Evolutionary conservation across 179 eudicot species (phyloP).

Genomic region (Dionaea muscipula): DNA sequence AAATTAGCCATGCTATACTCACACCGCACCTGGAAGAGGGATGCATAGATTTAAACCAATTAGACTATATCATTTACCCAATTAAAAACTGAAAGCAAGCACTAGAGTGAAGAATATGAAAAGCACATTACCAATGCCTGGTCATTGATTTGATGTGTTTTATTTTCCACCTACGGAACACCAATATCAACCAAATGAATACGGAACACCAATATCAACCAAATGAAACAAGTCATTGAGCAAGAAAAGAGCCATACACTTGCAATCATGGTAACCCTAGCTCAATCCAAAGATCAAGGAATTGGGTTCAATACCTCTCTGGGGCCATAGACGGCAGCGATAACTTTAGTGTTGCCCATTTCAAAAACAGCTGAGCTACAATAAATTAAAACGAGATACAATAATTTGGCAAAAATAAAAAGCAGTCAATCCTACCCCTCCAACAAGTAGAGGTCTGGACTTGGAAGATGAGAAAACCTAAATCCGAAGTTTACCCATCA

Average conservation of each 20-base stretch:
- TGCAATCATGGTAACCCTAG: background rate
- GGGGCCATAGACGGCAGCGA: constrained; percentile 93
- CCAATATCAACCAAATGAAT: constrained; percentile 11
- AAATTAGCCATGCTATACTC: constrained; percentile 97
- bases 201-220: constrained; percentile 7
- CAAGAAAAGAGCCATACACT: background rate
- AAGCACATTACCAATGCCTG: constrained; percentile 60
- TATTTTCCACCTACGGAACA: constrained; percentile 55
- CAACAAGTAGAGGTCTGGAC: too few species aligned
- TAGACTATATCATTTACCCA: too few species aligned
- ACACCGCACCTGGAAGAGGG: constrained; percentile 50
- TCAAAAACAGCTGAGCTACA: constrained; percentile 83
- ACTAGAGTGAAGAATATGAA: constrained; percentile 1
- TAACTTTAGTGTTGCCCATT: constrained; percentile 95
- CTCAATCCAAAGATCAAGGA: background rate
- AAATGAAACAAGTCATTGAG: constrained; percentile 1
- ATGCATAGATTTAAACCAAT: background rate
- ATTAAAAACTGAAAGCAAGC: background rate
- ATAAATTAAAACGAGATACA: constrained; percentile 1
- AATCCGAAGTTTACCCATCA: constrained; percentile 43
- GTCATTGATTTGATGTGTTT: constrained; percentile 55
- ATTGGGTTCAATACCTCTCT: constrained; percentile 53
- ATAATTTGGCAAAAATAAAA: background rate
- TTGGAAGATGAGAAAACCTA: background rate
- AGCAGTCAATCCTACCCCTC: too few species aligned